These are phyloP conservation scores for Cordyceps cicadae DNA, from an alignment of 2,329 filamentous ascomycete species.

Conservation along the genomic window DNA sequence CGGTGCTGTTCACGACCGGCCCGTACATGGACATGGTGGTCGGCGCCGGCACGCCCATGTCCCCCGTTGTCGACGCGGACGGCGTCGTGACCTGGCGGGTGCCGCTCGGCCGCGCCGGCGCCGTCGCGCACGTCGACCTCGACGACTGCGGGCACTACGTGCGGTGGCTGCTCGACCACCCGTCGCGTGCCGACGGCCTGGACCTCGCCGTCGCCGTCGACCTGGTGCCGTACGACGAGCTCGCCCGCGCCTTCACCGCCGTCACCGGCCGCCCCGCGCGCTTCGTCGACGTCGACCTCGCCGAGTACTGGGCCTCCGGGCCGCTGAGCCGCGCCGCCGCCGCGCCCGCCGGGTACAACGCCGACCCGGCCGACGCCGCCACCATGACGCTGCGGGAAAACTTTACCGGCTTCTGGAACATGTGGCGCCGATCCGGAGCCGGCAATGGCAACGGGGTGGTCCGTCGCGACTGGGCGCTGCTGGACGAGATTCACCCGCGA, in stretches of 20 bases:
- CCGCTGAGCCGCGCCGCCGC: slow-evolving; percentile 14
- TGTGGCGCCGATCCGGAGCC: slow-evolving; percentile 34
- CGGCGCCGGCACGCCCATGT: slow-evolving; percentile 28
- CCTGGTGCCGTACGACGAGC: slow-evolving; percentile 30
- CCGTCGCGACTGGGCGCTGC: slow-evolving; percentile 36
- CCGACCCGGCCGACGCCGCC: slow-evolving; percentile 21
- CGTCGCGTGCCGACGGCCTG: slow-evolving; percentile 33
- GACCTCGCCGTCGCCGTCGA: slow-evolving; percentile 37
- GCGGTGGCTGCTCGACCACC: slow-evolving; percentile 41
- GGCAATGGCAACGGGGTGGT: slow-evolving; percentile 29
- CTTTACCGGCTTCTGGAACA: slow-evolving; percentile 43
- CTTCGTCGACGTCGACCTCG: slow-evolving; percentile 29
- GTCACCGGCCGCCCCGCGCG: slow-evolving; percentile 34
- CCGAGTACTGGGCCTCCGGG: slow-evolving; percentile 24
- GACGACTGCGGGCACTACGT: slow-evolving; percentile 40
- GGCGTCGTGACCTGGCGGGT: slow-evolving; percentile 33
- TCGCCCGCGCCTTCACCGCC: slow-evolving; percentile 33
- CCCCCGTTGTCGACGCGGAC: slow-evolving; percentile 29
- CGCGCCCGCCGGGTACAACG: slow-evolving; percentile 29
- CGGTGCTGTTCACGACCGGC: slow-evolving; percentile 32
- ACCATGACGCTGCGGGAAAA: slow-evolving; percentile 35
- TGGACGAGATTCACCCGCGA: slow-evolving; percentile 43
- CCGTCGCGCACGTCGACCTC: slow-evolving; percentile 33
- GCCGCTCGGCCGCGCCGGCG: slow-evolving; percentile 30
- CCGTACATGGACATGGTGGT: slow-evolving; percentile 41